Conservation (phyloP, 2,329 filamentous ascomycete genomes). For the Trichoderma oligosporum region DNA sequence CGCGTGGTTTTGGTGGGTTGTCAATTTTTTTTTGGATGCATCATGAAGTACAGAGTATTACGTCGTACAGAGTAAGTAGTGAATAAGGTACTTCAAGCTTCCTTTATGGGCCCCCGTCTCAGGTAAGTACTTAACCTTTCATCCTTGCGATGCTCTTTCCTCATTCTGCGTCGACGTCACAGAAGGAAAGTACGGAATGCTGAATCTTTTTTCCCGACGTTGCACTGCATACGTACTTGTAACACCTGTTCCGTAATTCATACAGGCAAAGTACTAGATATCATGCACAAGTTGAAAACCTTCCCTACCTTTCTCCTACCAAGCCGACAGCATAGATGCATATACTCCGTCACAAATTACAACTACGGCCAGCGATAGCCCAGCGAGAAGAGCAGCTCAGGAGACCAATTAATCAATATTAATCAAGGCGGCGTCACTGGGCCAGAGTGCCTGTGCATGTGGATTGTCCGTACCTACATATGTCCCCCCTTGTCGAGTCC, state of each 20-base stretch:
- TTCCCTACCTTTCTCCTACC: not conserved
- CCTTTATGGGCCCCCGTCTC: not conserved
- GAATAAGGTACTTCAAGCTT: not conserved
- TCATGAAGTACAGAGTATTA: not conserved
- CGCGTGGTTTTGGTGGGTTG: constrained; percentile 14
- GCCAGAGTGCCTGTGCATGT: not conserved
- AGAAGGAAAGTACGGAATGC: constrained; percentile 18
- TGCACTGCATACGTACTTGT: not conserved
- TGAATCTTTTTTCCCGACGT: constrained; percentile 14
- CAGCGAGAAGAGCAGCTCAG: constrained; percentile 1
- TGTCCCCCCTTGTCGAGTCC: no score
- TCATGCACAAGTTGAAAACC: not conserved
- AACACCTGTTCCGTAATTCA: no score
- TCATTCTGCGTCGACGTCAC: constrained; percentile 10
- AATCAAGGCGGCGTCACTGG: not conserved
- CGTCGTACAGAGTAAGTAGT: no score
- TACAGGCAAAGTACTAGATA: not conserved
- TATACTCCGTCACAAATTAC: not conserved
- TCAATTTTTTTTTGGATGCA: not conserved
- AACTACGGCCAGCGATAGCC: not conserved
- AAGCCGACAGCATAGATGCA: constrained; percentile 3
- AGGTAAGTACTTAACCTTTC: no score
- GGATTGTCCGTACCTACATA: constrained; percentile 16
- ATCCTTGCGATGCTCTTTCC: constrained; percentile 3
- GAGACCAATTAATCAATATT: constrained; percentile 11